Percentiles rank a stretch among this genome's conserved stretches.
Conservation (phyloP, 148 eudicot genomes). For the Cornus suecica region DNA sequence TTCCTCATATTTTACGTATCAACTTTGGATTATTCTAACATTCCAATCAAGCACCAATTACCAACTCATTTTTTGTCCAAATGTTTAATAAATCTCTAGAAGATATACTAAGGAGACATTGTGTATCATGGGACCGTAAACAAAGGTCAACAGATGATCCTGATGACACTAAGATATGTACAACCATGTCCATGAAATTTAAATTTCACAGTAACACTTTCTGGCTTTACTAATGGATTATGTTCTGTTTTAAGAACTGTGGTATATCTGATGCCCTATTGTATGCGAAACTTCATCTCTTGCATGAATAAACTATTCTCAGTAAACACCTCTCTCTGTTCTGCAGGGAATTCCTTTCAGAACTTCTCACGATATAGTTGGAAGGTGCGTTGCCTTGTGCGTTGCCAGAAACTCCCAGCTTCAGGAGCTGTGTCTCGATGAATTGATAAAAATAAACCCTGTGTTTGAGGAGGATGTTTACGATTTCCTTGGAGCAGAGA, state of each 20-base stretch:
- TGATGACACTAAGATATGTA: no score
- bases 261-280: background rate
- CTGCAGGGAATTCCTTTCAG: conserved; percentile 93
- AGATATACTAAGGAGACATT: no score
- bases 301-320: background rate
- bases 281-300: background rate
- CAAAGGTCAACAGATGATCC: no score
- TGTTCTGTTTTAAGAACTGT: no score
- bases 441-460: conserved; percentile 53
- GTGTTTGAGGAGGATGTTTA: conserved; percentile 71
- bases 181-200: no score
- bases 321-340: background rate
- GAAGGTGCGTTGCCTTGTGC: conserved; percentile 79
- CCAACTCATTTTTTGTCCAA: background rate
- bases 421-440: conserved; percentile 65
- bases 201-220: no score
- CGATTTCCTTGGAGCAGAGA: conserved; percentile 83
- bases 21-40: conserved; percentile 1
- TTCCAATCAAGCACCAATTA: background rate
- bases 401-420: conserved; percentile 67
- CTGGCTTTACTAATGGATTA: no score
- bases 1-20: background rate
- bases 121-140: no score
- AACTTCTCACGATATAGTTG: conserved; percentile 94
- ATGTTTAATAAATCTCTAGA: no score